Base-by-base conservation (phyloP, 805 yeast genomes). In the Limtongozyma cylindracea region DNA sequence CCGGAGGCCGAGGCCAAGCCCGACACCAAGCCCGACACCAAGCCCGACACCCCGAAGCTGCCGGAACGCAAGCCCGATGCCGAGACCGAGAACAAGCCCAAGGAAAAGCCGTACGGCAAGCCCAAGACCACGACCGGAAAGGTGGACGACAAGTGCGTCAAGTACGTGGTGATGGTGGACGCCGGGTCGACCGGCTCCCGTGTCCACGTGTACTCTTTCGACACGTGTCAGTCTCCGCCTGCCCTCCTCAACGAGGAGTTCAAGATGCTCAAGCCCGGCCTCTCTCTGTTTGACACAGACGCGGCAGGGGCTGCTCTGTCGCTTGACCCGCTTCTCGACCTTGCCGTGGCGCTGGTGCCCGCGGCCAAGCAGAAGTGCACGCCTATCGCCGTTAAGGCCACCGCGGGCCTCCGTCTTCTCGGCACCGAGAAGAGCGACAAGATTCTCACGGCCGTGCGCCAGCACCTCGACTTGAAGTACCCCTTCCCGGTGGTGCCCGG, bases 111-210 rank as follows among this genome's bases (percentile, higher is more conserved):
- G 20, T 17, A 27, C n/a, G 30, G 17, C 13, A 10, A 22, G 10
- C 11, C 24, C 11, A 21, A 21, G 16, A 19, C 19, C 6, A 13
- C 22, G 6, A 11, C 16, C 4, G 9, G 21, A 16, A 25, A 26
- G 12, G 21, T 16, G 9, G 17, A 8, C 19, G 20, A n/a, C 4
- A 27, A 24, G 12, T 48, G 54, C 25, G 31, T 42, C 12, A 42
- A 48, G 20, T 84, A 58, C 34, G 95, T 82, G 15, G 61, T 88
- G 12, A 80, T 88, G 94, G 55, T 88, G 25, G 99, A 88, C 51
- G 98, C 98, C 6, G 99, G 98, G 6, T 82, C 96, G 1, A 72
- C 92, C 10, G 98, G 98, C 16, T 80, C 95, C 10, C 68, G 98
- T 43, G 74, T 88, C 18, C 99, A 91, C 45, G 70, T 88, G 21